Evolutionary conservation across 2,329 filamentous ascomycete species (phyloP).

Genomic region (Coniochaeta sp.): DNA sequence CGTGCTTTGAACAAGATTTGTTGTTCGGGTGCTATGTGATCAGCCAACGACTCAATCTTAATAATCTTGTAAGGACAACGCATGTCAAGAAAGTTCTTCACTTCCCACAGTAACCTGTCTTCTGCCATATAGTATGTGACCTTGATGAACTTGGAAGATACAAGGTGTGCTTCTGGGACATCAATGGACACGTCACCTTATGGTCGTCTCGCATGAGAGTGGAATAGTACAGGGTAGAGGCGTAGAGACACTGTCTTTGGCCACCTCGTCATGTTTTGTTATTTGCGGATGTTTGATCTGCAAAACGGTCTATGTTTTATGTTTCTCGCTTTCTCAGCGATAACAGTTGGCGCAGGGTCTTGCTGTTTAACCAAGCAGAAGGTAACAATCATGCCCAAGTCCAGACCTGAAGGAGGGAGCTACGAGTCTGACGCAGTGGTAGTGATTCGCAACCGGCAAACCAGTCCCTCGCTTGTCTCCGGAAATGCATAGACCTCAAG

Average conservation of each 20-base stretch:
- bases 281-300: neutral
- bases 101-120: neutral
- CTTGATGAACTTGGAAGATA: neutral
- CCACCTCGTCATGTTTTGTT: neutral
- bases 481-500: neutral
- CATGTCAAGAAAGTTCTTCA: neutral
- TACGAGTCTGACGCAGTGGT: neutral
- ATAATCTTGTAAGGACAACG: too few relatives aligned
- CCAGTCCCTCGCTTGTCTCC: neutral
- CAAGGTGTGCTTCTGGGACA: neutral
- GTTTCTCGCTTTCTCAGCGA: neutral
- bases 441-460: neutral
- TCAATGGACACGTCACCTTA: neutral
- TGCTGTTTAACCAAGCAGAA: neutral
- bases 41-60: too few relatives aligned
- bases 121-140: neutral
- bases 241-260: neutral
- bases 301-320: neutral
- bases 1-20: too few relatives aligned
- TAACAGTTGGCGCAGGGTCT: neutral
- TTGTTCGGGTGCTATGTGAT: too few relatives aligned
- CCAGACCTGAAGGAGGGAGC: neutral
- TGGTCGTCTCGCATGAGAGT: neutral
- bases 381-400: neutral
- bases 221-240: neutral